Conservation (phyloP, 129 eudicot genomes). For the Artemisia annua region DNA sequence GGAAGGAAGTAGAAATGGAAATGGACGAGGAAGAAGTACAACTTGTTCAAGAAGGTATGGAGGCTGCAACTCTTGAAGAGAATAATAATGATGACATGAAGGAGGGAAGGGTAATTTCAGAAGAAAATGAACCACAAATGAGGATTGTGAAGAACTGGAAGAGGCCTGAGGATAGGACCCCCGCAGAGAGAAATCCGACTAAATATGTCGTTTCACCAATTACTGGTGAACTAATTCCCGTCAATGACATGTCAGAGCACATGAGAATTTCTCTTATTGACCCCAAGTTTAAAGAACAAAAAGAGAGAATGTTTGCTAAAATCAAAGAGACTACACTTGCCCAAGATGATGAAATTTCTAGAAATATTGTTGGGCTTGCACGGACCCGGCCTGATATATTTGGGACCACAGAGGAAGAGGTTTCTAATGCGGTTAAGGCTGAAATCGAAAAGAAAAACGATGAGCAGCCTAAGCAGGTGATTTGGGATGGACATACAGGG, state of each 20-base stretch:
- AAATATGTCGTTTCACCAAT: constrained; percentile 81
- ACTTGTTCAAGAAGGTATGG: constrained; percentile 86
- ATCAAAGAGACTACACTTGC: constrained; percentile 88
- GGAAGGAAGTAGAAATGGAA: constrained; percentile 93
- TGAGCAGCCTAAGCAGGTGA: constrained; percentile 88
- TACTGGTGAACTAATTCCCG: constrained; percentile 80
- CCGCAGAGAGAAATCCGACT: constrained; percentile 71
- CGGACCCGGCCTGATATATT: constrained; percentile 92
- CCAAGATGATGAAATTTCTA: constrained; percentile 78
- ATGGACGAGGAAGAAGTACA: constrained; percentile 97
- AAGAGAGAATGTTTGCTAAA: constrained; percentile 96
- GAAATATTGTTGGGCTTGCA: constrained; percentile 82
- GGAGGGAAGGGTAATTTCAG: constrained; percentile 34
- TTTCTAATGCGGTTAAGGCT: constrained; percentile 83
- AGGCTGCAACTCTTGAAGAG: constrained; percentile 79
- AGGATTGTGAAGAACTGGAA: constrained; percentile 90
- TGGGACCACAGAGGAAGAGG: constrained; percentile 94
- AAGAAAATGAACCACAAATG: constrained; percentile 79
- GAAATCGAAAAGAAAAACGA: constrained; percentile 88
- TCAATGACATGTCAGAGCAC: constrained; percentile 90
- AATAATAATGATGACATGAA: constrained; percentile 42
- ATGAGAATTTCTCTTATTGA: constrained; percentile 90
- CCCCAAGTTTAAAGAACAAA: constrained; percentile 91
- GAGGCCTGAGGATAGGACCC: constrained; percentile 82
- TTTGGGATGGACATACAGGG: constrained; percentile 96